Evolutionary conservation across 768 basidiomycete genomes (phyloP).

Genomic region (Pisolithus marmoratus): DNA sequence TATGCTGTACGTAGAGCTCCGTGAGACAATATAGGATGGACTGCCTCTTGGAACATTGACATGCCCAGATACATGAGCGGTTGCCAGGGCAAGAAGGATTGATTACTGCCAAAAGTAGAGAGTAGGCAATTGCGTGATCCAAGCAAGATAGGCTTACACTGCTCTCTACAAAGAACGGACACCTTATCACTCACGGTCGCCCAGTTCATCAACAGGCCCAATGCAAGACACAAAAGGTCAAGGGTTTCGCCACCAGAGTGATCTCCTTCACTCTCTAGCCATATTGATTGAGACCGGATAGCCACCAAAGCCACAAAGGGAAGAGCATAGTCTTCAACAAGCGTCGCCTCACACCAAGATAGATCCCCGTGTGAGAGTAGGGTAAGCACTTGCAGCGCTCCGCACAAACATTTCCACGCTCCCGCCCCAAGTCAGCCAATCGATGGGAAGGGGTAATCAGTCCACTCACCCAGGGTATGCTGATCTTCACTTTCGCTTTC

Average conservation of each 20-base stretch:
- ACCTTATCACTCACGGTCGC: conserved; percentile 53
- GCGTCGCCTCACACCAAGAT: conserved; percentile 50
- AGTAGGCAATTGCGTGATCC: background rate
- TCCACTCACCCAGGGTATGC: conserved; percentile 14
- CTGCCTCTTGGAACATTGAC: conserved; percentile 43
- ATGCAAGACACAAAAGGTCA: conserved; percentile 70
- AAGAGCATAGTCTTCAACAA: conserved; percentile 41
- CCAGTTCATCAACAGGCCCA: conserved; percentile 73
- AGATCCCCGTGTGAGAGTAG: conserved; percentile 61
- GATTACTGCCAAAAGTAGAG: conserved; percentile 38
- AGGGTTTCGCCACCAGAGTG: conserved; percentile 36
- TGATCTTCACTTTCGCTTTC: conserved; percentile 14
- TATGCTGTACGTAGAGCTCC: conserved; percentile 41
- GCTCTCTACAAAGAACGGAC: conserved; percentile 40
- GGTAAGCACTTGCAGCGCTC: conserved; percentile 61
- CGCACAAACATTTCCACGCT: conserved; percentile 49
- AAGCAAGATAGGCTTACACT: conserved; percentile 35
- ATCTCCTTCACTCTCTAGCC: conserved; percentile 10
- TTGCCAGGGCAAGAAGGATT: conserved; percentile 45
- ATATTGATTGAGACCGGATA: conserved; percentile 31
- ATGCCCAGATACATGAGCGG: conserved; percentile 45
- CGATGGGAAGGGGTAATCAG: background rate
- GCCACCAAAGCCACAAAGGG: conserved; percentile 45
- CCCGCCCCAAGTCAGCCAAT: background rate
- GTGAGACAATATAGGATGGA: conserved; percentile 48